Evolutionary conservation across 306 rosid genomes (phyloP), one percentile per base, ranked within the genome.

Genomic region (apple (Malus domestica)): DNA sequence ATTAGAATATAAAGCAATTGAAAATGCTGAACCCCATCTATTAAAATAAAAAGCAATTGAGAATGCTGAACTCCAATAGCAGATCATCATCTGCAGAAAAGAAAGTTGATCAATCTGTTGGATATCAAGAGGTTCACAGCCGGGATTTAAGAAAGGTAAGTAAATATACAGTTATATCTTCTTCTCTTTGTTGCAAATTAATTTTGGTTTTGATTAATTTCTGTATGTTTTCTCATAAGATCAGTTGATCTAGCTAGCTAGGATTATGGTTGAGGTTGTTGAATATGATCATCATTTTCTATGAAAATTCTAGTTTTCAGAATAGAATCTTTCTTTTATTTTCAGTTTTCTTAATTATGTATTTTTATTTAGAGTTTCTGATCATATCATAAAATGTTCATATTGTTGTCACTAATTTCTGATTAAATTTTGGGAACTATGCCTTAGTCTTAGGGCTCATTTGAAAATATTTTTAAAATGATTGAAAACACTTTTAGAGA

Each of bases 41-140:
- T 33, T 33, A 33, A 33, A 33, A 33, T 33, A 6, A 5, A 57
- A 67, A 16, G 71, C 49, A 60, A 74, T 52, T 71, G 72, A 80
- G 84, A 74, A 83, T 80, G 78, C 81, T 80, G 70, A 76, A 78
- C 74, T 55, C 87, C 64, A 22, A 45, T 45, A 12, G 29, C 65
- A 60, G 38, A 35, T 12, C 27, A 33, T 18, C 30, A 32, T 70
- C 72, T 5, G 79, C 76, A 78, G 84, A 76, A 63, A 85, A 78
- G 73, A 83, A 78, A 72, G 81, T 71, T 64, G 84, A 83, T 16
- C 6, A 35, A 57, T 72, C 89, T 70, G 27, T n/a, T 64, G 30
- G 8, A 33, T 22, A 30, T 59, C 82, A 75, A 54, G 79, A 76
- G 35, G 67, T 62, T 32, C 63, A 51, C 69, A 25, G 44, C 73